A percentile compares a stretch with the other conserved stretches of the same genome.
Evolutionary conservation across 2,329 filamentous ascomycete species (phyloP).

Genomic region (Penicillium griseofulvum): DNA sequence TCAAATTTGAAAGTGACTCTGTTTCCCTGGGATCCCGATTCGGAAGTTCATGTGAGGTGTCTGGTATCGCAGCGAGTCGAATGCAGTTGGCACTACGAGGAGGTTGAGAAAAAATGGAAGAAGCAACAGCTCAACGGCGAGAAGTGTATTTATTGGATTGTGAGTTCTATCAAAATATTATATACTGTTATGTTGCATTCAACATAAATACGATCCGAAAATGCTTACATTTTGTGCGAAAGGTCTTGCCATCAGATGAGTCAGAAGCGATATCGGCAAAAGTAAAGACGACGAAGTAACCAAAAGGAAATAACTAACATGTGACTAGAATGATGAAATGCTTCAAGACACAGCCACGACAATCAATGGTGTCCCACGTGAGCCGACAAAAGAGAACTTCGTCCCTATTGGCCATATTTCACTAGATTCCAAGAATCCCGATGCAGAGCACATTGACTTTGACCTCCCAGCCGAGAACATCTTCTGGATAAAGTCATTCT

Average conservation of each 20-base stretch:
- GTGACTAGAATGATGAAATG: not conserved
- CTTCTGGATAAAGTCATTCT: conserved; percentile 25
- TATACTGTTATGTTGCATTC: not conserved
- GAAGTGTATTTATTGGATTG: conserved; percentile 26
- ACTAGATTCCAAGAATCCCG: conserved; percentile 15
- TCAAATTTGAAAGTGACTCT: conserved; percentile 5
- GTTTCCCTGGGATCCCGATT: conserved; percentile 21
- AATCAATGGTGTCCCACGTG: conserved; percentile 14
- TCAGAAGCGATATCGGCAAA: not conserved
- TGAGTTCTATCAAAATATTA: not conserved
- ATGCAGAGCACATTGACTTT: conserved; percentile 9
- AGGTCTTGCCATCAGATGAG: conserved; percentile 10
- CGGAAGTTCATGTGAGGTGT: conserved; percentile 8
- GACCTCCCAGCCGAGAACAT: conserved; percentile 8
- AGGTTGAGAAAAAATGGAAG: conserved; percentile 17
- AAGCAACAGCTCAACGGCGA: conserved; percentile 13
- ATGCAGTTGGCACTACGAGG: conserved; percentile 20
- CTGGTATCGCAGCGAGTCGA: conserved; percentile 19
- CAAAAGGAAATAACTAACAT: not conserved
- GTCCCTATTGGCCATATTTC: conserved; percentile 23
- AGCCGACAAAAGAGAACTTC: conserved; percentile 12
- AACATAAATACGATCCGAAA: not conserved
- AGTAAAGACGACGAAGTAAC: not conserved
- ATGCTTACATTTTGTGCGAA: not conserved
- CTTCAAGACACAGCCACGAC: conserved; percentile 18